A percentile compares a stretch with the other conserved stretches of the same genome.
Evolutionary conservation across 2,329 filamentous ascomycete genomes (phyloP).

Genomic region (Chaetomium strumarium): DNA sequence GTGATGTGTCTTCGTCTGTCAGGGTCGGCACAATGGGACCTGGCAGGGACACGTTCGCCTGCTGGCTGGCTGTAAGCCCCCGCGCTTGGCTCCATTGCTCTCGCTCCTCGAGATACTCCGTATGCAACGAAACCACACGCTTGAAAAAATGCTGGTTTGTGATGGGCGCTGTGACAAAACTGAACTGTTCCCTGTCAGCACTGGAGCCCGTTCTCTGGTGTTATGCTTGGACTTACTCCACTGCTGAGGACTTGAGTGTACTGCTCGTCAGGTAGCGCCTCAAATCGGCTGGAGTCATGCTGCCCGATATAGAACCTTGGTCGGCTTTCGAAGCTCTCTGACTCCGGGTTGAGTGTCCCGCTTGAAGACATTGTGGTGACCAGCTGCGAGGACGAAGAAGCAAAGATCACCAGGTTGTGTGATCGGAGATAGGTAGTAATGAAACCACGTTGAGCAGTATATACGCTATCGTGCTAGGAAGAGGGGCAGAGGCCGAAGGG

Average conservation of each 20-base stretch:
- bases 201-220: neutral
- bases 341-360: conserved; percentile 26
- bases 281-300: conserved; percentile 59
- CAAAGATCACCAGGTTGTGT: too few species aligned
- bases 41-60: conserved; percentile 41
- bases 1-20: conserved; percentile 70
- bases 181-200: conserved; percentile 51
- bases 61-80: conserved; percentile 33
- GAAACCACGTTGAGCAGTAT: too few species aligned
- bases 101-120: conserved; percentile 45
- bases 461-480: too few species aligned
- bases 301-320: conserved; percentile 64
- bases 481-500: neutral
- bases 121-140: conserved; percentile 58
- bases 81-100: conserved; percentile 28
- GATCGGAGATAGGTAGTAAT: too few species aligned
- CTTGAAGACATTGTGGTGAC: conserved; percentile 22
- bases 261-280: conserved; percentile 57
- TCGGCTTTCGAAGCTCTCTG: conserved; percentile 29
- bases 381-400: neutral
- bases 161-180: conserved; percentile 72
- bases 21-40: conserved; percentile 61
- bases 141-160: conserved; percentile 68
- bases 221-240: conserved; percentile 48
- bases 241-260: conserved; percentile 62